These are phyloP conservation scores for Plasmodium blacklocki DNA, from an alignment of 169 alveolate species.

Conservation along the genomic window DNA sequence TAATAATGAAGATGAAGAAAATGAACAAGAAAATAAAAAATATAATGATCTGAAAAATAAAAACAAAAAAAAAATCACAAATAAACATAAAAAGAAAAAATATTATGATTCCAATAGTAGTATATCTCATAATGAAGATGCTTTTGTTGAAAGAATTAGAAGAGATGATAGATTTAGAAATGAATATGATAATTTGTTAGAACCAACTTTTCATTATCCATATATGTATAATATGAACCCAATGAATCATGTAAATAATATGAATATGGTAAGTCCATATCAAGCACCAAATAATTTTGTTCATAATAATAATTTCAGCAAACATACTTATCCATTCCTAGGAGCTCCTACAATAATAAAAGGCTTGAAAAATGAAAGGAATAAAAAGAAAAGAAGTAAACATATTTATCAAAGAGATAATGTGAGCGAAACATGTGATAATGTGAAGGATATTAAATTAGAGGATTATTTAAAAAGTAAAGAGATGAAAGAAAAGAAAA, in stretches of 20 bases:
- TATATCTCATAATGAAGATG: constrained; percentile 8
- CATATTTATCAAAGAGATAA: constrained; percentile 13
- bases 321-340: not conserved
- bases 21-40: constrained; percentile 14
- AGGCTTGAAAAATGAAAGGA: not conserved
- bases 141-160: constrained; percentile 7
- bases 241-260: not conserved
- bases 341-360: not conserved
- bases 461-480: not conserved
- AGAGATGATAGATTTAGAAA: constrained; percentile 22
- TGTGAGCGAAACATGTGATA: constrained; percentile 24
- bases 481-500: constrained; percentile 8
- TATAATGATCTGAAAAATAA: constrained; percentile 1
- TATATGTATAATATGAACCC: constrained; percentile 10
- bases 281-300: not conserved
- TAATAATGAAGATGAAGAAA: not conserved
- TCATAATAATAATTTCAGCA: not conserved
- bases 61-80: constrained; percentile 14
- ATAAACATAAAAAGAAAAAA: constrained; percentile 36
- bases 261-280: not conserved
- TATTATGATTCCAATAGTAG: constrained; percentile 34
- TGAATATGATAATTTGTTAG: constrained; percentile 15
- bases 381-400: not conserved
- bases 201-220: constrained; percentile 30
- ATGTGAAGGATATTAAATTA: not conserved